phyloP scores from a whole-genome alignment of 208 protist genomes.

The Crithidia brevicula region DNA sequence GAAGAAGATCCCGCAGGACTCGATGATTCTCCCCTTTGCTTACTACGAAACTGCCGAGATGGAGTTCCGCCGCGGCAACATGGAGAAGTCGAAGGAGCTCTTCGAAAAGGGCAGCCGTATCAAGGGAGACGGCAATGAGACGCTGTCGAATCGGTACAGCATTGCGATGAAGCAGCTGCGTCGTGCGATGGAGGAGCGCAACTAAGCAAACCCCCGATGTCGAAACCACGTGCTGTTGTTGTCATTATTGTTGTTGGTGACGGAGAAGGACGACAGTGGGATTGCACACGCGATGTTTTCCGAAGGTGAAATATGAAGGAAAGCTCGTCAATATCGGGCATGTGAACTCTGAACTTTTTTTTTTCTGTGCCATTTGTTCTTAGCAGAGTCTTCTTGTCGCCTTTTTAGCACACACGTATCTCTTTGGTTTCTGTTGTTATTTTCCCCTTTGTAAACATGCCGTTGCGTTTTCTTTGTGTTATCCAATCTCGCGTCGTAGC shows the following conservation, averaged over 20 bases:
- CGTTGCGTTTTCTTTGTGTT: conserved; percentile 7
- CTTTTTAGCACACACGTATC: too few relatives aligned
- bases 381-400: too few relatives aligned
- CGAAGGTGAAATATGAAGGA: too few relatives aligned
- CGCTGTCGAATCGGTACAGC: conserved; percentile 84
- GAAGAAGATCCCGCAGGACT: conserved; percentile 81
- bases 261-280: too few relatives aligned
- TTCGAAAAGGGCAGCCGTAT: conserved; percentile 82
- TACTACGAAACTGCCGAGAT: conserved; percentile 90
- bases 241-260: too few relatives aligned
- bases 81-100: conserved; percentile 71
- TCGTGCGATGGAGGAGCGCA: conserved; percentile 50
- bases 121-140: conserved; percentile 91
- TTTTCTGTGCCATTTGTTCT: too few relatives aligned
- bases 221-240: too few relatives aligned
- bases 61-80: conserved; percentile 81
- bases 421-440: not conserved
- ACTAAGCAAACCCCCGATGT: not conserved
- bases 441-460: not conserved
- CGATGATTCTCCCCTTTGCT: conserved; percentile 87
- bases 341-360: too few relatives aligned
- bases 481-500: conserved; percentile 7
- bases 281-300: too few relatives aligned
- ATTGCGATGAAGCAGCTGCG: conserved; percentile 91
- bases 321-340: too few relatives aligned